These are phyloP conservation scores for Starmerella cellae DNA, from an alignment of 805 yeast genomes.

Conservation along the genomic window DNA sequence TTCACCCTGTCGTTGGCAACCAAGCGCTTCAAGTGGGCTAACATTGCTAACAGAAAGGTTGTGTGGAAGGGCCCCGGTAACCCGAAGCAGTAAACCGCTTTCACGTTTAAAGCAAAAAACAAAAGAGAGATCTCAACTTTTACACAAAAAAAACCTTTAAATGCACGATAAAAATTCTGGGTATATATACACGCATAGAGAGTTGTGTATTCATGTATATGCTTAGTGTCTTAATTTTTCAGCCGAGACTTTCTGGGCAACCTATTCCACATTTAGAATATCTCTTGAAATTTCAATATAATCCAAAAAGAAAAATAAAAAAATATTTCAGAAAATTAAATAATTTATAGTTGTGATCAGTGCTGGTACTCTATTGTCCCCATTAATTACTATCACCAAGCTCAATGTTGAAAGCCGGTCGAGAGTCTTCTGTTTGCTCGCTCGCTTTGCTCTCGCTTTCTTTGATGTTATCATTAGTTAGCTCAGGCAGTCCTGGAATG, in stretches of 20 bases:
- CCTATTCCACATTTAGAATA: no score
- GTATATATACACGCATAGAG: neutral
- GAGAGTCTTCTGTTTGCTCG: neutral
- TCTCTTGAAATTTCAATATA: no score
- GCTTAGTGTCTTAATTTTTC: neutral
- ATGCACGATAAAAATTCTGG: neutral
- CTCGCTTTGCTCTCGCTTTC: neutral
- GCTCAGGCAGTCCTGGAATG: conserved; percentile 1
- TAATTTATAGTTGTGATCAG: no score
- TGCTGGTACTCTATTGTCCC: no score
- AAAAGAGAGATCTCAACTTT: neutral
- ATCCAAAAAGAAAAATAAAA: no score
- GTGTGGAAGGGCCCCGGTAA: conserved; percentile 34
- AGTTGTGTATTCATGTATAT: neutral
- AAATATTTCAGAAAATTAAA: no score
- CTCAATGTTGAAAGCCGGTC: no score
- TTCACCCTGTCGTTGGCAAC: conserved; percentile 78
- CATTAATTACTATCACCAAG: no score
- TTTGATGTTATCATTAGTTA: neutral
- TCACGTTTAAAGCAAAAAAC: neutral
- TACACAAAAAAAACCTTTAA: neutral
- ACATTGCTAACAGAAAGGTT: conserved; percentile 88
- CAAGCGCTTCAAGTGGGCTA: conserved; percentile 97
- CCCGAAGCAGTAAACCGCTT: conserved; percentile 17
- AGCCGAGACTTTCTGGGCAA: no score